These are phyloP conservation scores for Trichaptum fuscoviolaceum DNA, from an alignment of 768 basidiomycete species.

Conservation along the genomic window DNA sequence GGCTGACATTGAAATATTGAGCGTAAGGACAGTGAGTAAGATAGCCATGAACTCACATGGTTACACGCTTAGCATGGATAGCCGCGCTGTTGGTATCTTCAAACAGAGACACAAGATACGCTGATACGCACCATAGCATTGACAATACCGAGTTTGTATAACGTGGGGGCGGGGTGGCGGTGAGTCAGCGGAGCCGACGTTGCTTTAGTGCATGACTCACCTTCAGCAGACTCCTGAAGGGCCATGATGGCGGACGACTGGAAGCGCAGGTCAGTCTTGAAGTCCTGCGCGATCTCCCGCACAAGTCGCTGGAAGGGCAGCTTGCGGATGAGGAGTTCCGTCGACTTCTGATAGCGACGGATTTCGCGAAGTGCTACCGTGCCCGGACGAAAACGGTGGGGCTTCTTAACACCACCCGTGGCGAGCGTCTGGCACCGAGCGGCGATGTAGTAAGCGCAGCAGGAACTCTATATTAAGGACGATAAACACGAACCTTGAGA, in stretches of 20 bases:
- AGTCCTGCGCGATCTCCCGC: conserved; percentile 78
- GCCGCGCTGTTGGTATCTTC: conserved; percentile 49
- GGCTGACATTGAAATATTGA: no score
- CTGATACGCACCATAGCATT: conserved; percentile 43
- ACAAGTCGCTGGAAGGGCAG: conserved; percentile 69
- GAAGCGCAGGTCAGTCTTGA: conserved; percentile 64
- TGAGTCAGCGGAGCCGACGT: not conserved
- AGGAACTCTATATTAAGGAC: not conserved
- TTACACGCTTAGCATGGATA: conserved; percentile 48
- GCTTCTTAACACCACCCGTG: conserved; percentile 71
- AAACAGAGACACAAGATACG: conserved; percentile 76
- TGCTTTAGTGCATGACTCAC: not conserved
- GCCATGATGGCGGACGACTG: conserved; percentile 61
- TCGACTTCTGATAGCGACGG: conserved; percentile 45
- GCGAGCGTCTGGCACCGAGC: conserved; percentile 27
- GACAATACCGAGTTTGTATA: not conserved
- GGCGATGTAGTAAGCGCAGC: conserved; percentile 12
- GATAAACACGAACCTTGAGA: conserved; percentile 31
- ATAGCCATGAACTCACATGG: conserved; percentile 19
- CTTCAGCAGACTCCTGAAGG: conserved; percentile 56
- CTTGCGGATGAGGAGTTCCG: conserved; percentile 47
- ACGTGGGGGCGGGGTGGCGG: not conserved
- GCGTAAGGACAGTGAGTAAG: no score
- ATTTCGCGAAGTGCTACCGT: conserved; percentile 50
- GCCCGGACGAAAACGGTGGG: conserved; percentile 37